Base-by-base conservation (phyloP, 2,329 filamentous ascomycete species). In the Cladosporium sphaerospermum region DNA sequence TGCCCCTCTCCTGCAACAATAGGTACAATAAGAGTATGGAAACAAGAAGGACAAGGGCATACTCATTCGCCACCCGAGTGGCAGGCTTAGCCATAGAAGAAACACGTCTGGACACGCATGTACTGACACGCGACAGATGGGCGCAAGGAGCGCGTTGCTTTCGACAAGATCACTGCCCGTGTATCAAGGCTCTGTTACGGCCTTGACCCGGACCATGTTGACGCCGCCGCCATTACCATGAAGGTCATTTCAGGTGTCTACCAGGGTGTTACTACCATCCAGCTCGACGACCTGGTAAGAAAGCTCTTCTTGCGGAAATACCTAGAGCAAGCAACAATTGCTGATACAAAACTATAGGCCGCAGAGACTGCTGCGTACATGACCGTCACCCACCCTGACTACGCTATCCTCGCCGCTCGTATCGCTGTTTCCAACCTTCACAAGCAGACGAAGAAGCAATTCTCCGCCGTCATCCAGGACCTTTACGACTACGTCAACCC, bases 381-480 rank as follows among this genome's bases (percentile, higher is more conserved):
- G 93, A 99, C 93, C 57, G 92, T 96, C 64, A 99, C 92, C 58
- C 93, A 99, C 73, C 93, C 93, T 66, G 93, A 99, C 77, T 99
- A 99, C 72, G 93, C 93, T 71, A 95, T 97, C 70, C 89, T 99
- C 55, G 93, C 93, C 60, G 93, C 93, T 61, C 91, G 93, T 75
- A 97, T 99, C 69, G 93, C 93, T 63, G 93, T 99, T 52, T 99
- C 93, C 68, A 99, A 99, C 78, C 86, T 99, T 56, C 93, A 99
- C 85, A 99, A 99, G 78, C 93, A 99, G 81, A 99, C 93, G 60
- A 97, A 97, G 83, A 99, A 99, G 81, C 92, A 97, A 71, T 99
- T 95, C 78, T 97, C 93, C n/a, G 79, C 89, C 46, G 93, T 99
- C 56, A 82, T 99, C 64, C 85, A 83, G 64, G 93, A 99, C 67